These are phyloP conservation scores for Teunomyces aglyptinius DNA, from an alignment of 805 yeast genomes.

Conservation along the genomic window DNA sequence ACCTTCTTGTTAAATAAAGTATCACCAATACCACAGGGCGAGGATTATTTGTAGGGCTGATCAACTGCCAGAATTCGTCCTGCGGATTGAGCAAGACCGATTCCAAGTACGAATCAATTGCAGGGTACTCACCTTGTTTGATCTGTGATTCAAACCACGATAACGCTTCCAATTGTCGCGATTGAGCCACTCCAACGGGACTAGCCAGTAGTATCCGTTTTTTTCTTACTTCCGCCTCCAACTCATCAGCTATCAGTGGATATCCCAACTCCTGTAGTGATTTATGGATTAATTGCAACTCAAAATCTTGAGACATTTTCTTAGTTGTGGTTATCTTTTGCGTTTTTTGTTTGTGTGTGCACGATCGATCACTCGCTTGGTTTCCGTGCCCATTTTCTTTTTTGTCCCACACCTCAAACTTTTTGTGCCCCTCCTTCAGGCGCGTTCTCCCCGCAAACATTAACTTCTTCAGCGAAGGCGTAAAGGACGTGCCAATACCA, in stretches of 20 bases:
- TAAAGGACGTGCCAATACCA: too few species aligned
- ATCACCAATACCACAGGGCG: constrained; percentile 11
- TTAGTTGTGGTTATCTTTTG: background rate
- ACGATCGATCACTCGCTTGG: background rate
- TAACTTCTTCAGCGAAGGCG: too few species aligned
- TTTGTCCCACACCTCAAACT: background rate
- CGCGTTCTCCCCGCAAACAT: too few species aligned
- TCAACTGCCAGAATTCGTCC: constrained; percentile 5
- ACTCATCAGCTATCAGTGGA: constrained; percentile 19
- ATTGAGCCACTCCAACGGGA: constrained; percentile 4
- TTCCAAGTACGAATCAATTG: constrained; percentile 14
- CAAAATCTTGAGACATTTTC: constrained; percentile 17
- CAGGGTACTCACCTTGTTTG: constrained; percentile 13
- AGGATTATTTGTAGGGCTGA: constrained; percentile 6
- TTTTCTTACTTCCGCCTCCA: constrained; percentile 12
- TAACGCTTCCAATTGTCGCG: constrained; percentile 8
- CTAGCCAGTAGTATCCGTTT: constrained; percentile 3
- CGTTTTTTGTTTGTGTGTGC: background rate
- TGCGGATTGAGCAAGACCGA: constrained; percentile 1
- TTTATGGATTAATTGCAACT: constrained; percentile 28
- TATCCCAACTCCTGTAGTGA: constrained; percentile 33
- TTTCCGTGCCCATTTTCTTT: background rate
- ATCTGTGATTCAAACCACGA: constrained; percentile 19
- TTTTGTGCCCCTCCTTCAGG: background rate
- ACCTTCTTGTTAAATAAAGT: constrained; percentile 26